Percentiles rank a stretch among this genome's conserved stretches.
Evolutionary conservation across 805 yeast genomes (phyloP).

Genomic region (Starmerella davenportii): DNA sequence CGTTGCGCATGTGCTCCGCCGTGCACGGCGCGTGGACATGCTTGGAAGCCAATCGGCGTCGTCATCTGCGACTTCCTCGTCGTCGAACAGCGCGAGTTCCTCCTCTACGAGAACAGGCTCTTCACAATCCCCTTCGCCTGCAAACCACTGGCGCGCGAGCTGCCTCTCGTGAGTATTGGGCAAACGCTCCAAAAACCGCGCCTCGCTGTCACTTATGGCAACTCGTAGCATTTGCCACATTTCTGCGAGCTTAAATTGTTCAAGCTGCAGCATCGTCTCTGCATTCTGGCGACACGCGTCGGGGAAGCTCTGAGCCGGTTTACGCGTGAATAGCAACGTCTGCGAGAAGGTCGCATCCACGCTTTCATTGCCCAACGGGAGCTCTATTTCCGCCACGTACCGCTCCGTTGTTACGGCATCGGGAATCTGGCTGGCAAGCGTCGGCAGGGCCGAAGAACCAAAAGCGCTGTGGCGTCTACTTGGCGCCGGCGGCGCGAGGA

Average conservation of each 20-base stretch:
- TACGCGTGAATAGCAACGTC: constrained; percentile 17
- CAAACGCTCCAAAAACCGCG: constrained; percentile 4
- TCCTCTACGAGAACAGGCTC: not conserved
- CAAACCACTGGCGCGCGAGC: constrained; percentile 11
- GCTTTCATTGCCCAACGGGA: constrained; percentile 20
- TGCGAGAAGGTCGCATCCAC: not conserved
- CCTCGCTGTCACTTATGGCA: constrained; percentile 10
- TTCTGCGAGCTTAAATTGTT: constrained; percentile 8
- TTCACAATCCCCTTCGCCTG: constrained; percentile 3
- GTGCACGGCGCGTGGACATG: not conserved
- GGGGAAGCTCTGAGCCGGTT: constrained; percentile 32
- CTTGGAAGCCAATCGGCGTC: not conserved
- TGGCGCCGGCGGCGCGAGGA: not conserved
- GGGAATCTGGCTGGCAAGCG: not conserved
- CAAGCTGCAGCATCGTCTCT: constrained; percentile 23
- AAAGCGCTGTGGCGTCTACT: not conserved
- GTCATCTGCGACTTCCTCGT: constrained; percentile 1
- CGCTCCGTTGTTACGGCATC: not conserved
- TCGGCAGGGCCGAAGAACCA: not conserved
- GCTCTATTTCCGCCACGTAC: constrained; percentile 25
- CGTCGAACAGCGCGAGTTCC: constrained; percentile 6
- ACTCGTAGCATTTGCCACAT: constrained; percentile 13
- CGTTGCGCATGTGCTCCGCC: constrained; percentile 2
- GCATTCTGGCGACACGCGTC: constrained; percentile 46
- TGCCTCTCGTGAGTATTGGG: constrained; percentile 1